phyloP scores from a whole-genome alignment of 495 filamentous ascomycete genomes.

The Penicillium odoratum region DNA sequence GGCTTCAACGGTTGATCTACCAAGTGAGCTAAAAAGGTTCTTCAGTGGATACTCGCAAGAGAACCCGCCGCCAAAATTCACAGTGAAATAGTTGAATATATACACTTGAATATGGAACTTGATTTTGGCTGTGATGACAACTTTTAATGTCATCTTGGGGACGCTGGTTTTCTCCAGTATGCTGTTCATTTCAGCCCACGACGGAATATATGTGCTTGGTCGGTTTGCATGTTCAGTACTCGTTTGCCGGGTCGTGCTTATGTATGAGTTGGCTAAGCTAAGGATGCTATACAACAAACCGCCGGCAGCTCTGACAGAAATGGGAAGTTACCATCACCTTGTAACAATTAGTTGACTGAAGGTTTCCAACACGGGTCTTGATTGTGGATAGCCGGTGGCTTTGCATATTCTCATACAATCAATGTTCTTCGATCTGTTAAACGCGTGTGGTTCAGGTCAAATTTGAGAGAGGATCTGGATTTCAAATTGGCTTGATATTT shows the following conservation, averaged over 20 bases:
- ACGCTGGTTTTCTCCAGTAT: constrained; percentile 8
- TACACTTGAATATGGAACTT: not conserved
- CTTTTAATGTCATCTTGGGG: constrained; percentile 2
- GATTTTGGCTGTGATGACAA: not conserved
- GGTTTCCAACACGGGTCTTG: too few species aligned
- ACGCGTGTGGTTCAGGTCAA: too few species aligned
- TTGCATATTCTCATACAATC: too few species aligned
- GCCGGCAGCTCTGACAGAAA: not conserved
- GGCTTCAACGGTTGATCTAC: too few species aligned
- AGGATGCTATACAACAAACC: not conserved
- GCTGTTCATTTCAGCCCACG: constrained; percentile 7
- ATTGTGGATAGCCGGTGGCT: too few species aligned
- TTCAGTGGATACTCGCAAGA: too few species aligned
- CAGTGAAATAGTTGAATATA: not conserved
- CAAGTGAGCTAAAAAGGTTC: too few species aligned
- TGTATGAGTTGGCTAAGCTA: constrained; percentile 7
- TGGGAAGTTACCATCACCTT: not conserved
- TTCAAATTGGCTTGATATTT: too few species aligned
- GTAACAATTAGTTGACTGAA: not conserved
- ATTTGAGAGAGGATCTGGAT: too few species aligned
- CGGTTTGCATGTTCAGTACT: constrained; percentile 4
- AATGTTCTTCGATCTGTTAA: too few species aligned
- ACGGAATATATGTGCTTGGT: not conserved
- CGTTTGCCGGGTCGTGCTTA: constrained; percentile 1
- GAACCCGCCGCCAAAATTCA: not conserved